phyloP scores from a whole-genome alignment of 2,329 filamentous ascomycete genomes.

The Laburnicola sp. region DNA sequence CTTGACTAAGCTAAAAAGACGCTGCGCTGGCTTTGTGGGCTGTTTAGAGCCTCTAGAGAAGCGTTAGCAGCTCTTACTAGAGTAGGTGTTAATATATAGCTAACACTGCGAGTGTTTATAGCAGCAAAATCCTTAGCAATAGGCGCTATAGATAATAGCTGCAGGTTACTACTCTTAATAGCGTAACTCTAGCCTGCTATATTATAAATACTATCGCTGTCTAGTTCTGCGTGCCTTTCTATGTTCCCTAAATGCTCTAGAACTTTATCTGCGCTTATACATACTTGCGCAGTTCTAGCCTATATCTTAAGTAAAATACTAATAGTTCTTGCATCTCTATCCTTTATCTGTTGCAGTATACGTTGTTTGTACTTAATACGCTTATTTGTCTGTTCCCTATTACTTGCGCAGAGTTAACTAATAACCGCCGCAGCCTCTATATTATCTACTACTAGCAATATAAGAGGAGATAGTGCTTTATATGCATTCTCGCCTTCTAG shows the following conservation, averaged over 20 bases:
- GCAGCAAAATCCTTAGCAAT: not conserved
- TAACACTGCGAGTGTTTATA: not conserved
- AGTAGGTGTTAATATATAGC: constrained; percentile 4
- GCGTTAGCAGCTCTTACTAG: not conserved
- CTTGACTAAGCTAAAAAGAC: not conserved
- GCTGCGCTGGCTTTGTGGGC: not conserved
- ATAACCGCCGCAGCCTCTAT: no score
- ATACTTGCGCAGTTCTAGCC: no score
- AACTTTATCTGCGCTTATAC: no score
- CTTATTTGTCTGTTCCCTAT: no score
- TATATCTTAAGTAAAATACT: no score
- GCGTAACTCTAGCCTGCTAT: not conserved
- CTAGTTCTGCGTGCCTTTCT: constrained; percentile 2
- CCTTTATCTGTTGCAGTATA: no score
- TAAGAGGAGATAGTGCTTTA: no score
- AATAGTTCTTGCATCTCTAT: no score
- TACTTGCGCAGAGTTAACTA: no score
- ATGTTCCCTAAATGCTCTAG: not conserved
- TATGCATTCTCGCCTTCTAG: no score
- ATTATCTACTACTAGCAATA: no score
- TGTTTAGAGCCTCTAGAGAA: constrained; percentile 2
- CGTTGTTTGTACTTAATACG: no score
- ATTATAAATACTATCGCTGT: not conserved
- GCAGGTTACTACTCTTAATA: not conserved
- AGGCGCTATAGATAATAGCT: not conserved